Base-by-base conservation (phyloP, 352 stramenopile species). In the Vaucheria bursata region DNA sequence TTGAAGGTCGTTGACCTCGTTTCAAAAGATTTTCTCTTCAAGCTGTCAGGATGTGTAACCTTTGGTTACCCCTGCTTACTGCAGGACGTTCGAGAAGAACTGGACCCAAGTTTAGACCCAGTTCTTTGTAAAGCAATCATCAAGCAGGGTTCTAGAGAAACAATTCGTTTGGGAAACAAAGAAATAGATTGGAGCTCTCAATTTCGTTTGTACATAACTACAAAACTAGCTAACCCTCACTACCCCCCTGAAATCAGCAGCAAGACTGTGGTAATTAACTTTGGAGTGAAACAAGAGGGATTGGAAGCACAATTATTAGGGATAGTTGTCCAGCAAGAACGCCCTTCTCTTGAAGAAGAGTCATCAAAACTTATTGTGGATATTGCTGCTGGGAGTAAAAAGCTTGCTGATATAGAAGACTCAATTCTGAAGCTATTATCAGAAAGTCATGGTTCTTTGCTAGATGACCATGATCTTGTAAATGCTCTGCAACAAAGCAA, bases 201-300 rank as follows among this genome's bases (percentile, higher is more conserved):
- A 49, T 98, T 98, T 82, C 87, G 90, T 0, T 93, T 98, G 49
- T 98, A 97, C 81, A 87, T 98, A 34, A 98, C 94, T 1, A 98
- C 94, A 5, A 98, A 97, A 83, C 86, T 98, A 32, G 88, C 91
- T 45, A 98, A 98, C 79, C 94, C 94, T 4, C 93, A 97, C 77
- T 97, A 97, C 79, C 96, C 91, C 0, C 93, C 93, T 0, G 84
- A 87, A 79, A 76, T 82, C 33, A 38, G 25, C 32, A 71, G 32
- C 37, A 98, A 98, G 84, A 95, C 91, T 0, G 97, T 92, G 1
- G 93, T 98, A 1, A 90, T 98, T 8, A 98, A 98, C 79, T 98
- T 98, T 81, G 89, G 94, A 45, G 93, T 98, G 1, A 98, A 96
- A 71, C 90, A 96, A 74, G 89, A 96, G 37, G 94, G 94, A 5